These are phyloP conservation scores for Nicotiana rustica DNA, from an alignment of 305 asterid species.

Conservation along the genomic window DNA sequence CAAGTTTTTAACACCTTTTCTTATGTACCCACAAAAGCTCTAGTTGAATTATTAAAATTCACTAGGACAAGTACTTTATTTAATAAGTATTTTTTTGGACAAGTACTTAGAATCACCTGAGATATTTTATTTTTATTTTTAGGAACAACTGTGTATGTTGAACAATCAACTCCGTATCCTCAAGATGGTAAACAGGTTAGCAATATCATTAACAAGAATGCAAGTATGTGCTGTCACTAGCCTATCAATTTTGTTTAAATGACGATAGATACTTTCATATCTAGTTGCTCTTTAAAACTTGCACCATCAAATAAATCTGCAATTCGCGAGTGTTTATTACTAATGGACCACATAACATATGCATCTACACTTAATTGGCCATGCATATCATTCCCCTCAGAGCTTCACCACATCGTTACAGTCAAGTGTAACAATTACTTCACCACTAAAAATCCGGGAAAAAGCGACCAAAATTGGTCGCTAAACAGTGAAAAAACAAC, in stretches of 20 bases:
- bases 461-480: too few relatives aligned
- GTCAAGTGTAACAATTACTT: too few relatives aligned
- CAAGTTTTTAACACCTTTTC: slow-evolving; percentile 58
- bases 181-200: slow-evolving; percentile 99
- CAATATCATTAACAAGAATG: slow-evolving; percentile 10
- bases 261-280: background rate
- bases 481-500: too few relatives aligned
- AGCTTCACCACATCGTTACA: background rate
- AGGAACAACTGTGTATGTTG: slow-evolving; percentile 93
- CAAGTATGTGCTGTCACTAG: background rate
- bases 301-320: background rate
- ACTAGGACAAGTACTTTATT: background rate
- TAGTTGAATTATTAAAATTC: background rate
- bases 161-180: slow-evolving; percentile 95
- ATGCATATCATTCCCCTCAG: background rate
- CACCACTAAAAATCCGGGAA: too few relatives aligned
- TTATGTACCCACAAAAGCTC: slow-evolving; percentile 68
- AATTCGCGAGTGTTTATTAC: background rate
- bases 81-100: background rate
- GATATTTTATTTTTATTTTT: slow-evolving; percentile 45
- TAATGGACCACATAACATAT: background rate
- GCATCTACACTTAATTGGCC: background rate
- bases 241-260: background rate
- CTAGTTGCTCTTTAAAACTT: background rate
- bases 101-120: background rate